Conservation (phyloP, 495 filamentous ascomycete species). For the Amniculicola lignicola region DNA sequence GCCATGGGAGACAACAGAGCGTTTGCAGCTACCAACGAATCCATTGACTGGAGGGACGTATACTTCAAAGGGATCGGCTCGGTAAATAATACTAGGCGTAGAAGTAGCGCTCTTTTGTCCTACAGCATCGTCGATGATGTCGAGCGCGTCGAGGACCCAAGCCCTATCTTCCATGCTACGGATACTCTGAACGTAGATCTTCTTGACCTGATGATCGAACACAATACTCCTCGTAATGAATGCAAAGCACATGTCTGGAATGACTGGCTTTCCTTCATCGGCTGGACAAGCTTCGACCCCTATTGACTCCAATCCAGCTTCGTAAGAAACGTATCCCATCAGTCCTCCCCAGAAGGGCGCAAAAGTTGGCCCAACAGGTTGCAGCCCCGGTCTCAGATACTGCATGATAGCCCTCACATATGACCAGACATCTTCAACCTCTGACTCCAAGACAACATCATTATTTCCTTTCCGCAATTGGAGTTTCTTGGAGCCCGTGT, state of each 20-base stretch:
- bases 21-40: background rate
- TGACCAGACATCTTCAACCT: conserved; percentile 17
- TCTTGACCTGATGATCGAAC: conserved; percentile 64
- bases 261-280: conserved; percentile 31
- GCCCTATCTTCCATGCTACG: conserved; percentile 37
- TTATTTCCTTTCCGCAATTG: conserved; percentile 36
- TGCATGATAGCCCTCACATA: conserved; percentile 37
- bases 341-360: conserved; percentile 83
- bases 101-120: conserved; percentile 33
- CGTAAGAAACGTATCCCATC: conserved; percentile 87
- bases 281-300: conserved; percentile 40
- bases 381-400: conserved; percentile 7
- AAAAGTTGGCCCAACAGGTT: conserved; percentile 29
- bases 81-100: conserved; percentile 29
- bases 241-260: conserved; percentile 69
- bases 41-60: no score
- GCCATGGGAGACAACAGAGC: no score
- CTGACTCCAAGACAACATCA: conserved; percentile 12
- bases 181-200: conserved; percentile 65
- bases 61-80: conserved; percentile 6
- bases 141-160: conserved; percentile 38
- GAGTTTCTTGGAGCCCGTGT: conserved; percentile 40
- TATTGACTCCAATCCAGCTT: conserved; percentile 69
- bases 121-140: conserved; percentile 12
- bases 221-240: conserved; percentile 80